These are phyloP conservation scores for Hymenochaete sp. DNA, from an alignment of 1,284 basidiomycete species.

Conservation along the genomic window DNA sequence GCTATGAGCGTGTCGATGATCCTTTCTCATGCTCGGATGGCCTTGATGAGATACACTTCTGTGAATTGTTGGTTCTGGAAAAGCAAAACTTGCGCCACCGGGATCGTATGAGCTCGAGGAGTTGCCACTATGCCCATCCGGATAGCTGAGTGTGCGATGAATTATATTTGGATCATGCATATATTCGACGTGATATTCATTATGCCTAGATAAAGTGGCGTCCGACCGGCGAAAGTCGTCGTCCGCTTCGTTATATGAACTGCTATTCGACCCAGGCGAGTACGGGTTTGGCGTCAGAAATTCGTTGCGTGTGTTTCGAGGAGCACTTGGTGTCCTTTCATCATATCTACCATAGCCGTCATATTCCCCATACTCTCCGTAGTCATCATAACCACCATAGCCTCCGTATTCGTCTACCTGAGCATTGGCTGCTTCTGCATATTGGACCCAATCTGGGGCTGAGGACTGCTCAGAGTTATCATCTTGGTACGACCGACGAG, in stretches of 20 bases:
- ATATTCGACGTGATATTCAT: too few relatives aligned
- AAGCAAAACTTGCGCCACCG: constrained; percentile 8
- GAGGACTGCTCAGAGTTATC: background rate
- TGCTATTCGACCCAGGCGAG: constrained; percentile 6
- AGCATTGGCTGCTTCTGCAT: constrained; percentile 11
- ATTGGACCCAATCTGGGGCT: constrained; percentile 4
- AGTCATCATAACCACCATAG: background rate
- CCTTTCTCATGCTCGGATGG: background rate
- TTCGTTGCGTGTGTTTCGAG: background rate
- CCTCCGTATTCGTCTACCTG: constrained; percentile 4
- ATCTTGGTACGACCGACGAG: background rate
- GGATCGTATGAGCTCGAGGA: constrained; percentile 14
- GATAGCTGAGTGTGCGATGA: constrained; percentile 10
- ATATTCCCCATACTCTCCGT: background rate
- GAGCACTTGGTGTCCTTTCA: background rate
- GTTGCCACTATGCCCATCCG: constrained; percentile 4
- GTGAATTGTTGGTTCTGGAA: constrained; percentile 18
- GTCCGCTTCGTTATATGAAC: too few relatives aligned
- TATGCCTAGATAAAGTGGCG: too few relatives aligned
- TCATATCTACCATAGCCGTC: constrained; percentile 1
- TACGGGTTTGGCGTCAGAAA: constrained; percentile 7
- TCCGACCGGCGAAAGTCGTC: too few relatives aligned
- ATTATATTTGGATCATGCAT: too few relatives aligned
- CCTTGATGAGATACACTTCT: constrained; percentile 15
- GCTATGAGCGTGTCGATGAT: constrained; percentile 10